Conservation (phyloP, 1,284 basidiomycete species). For the Leccinum subspadiceum region DNA sequence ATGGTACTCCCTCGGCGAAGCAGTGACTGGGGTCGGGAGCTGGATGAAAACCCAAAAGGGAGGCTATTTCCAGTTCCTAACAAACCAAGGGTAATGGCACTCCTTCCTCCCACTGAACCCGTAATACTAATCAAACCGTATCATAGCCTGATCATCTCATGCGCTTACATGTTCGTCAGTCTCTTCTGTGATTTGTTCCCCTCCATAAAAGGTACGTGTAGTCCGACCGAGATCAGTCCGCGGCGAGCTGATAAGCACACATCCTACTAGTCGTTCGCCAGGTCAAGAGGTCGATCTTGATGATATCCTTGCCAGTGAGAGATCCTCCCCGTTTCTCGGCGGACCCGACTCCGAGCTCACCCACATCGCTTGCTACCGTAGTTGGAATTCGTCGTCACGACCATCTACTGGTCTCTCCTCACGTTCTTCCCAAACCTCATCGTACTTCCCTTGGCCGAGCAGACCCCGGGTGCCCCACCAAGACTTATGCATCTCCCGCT, state of each 20-base stretch:
- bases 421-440: constrained; percentile 54
- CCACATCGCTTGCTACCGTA: constrained; percentile 22
- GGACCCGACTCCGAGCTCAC: neutral
- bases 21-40: neutral
- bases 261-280: constrained; percentile 16
- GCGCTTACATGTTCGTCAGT: constrained; percentile 29
- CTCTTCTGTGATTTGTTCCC: constrained; percentile 29
- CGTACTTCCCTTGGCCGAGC: constrained; percentile 31
- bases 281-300: constrained; percentile 25
- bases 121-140: neutral
- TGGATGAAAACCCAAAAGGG: constrained; percentile 52
- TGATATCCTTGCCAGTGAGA: constrained; percentile 30
- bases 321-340: neutral
- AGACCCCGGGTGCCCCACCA: constrained; percentile 33
- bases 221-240: neutral
- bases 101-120: neutral
- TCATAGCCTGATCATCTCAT: constrained; percentile 25
- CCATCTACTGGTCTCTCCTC: constrained; percentile 72
- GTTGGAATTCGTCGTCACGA: constrained; percentile 66
- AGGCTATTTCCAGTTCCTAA: constrained; percentile 70
- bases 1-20: constrained; percentile 25
- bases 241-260: neutral
- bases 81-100: constrained; percentile 68
- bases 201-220: constrained; percentile 18
- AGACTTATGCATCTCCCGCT: constrained; percentile 49